These are phyloP conservation scores for Syzygium aqueum DNA, from an alignment of 345 rosid genomes.

Conservation along the genomic window DNA sequence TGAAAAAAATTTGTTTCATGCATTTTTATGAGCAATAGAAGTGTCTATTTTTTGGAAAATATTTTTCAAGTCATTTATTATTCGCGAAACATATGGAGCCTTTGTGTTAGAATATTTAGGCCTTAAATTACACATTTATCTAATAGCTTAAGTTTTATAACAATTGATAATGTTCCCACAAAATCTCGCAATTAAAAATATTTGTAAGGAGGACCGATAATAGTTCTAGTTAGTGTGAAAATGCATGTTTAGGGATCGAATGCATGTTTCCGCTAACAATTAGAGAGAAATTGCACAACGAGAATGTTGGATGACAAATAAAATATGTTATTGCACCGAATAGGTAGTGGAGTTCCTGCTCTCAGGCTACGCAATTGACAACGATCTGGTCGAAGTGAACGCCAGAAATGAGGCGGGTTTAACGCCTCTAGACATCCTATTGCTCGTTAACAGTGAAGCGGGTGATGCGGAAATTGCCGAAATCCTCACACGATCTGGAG, in stretches of 20 bases:
- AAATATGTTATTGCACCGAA: background rate
- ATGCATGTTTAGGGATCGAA: too few species aligned
- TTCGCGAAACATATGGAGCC: too few species aligned
- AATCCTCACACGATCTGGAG: slow-evolving; percentile 11
- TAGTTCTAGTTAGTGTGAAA: background rate
- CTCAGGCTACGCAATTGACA: background rate
- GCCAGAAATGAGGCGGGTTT: slow-evolving; percentile 11
- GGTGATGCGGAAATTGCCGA: slow-evolving; percentile 15
- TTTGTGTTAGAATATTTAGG: too few species aligned
- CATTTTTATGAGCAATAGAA: too few species aligned
- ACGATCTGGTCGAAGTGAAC: slow-evolving; percentile 8
- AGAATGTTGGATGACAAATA: background rate
- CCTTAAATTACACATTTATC: too few species aligned
- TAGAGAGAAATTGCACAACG: background rate
- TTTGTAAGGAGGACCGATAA: too few species aligned
- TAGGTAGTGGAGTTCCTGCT: slow-evolving; percentile 14
- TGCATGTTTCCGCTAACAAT: background rate
- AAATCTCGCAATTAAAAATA: too few species aligned
- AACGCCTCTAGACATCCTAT: slow-evolving; percentile 19
- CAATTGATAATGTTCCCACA: too few species aligned
- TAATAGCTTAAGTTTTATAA: too few species aligned
- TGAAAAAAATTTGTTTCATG: too few species aligned
- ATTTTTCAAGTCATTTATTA: too few species aligned
- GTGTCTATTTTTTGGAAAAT: too few species aligned
- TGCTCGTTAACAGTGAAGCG: slow-evolving; percentile 9